Base-by-base conservation (phyloP, 1,284 basidiomycete species). In the Heterobasidion annosum region DNA sequence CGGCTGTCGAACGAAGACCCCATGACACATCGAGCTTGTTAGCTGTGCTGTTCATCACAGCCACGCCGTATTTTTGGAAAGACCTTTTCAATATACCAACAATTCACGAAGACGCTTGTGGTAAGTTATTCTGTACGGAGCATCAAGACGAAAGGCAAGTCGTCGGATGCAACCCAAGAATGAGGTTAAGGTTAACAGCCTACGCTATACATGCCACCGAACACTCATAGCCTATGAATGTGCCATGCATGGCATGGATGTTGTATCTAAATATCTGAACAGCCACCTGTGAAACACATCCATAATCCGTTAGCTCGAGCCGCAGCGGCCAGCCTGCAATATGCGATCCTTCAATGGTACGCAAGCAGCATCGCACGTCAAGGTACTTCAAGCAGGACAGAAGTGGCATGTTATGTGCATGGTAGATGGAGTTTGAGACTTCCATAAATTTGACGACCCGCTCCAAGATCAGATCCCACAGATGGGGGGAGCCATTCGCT, bases 301-400 rank as follows among this genome's bases (percentile, higher is more conserved):
- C 69, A 57, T 71, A 67, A 59, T 81, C 79, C 33, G 71, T 73
- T 33, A 79, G 55, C 58, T 81, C 78, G 55, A 76, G 78, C 57
- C 81, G 79, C 34, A 71, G 67, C 58, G 81, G 78, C 33, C 75
- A 67, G 60, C 79, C 75, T 12, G 70, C 71, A 49, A 79, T 68
- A 78, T 78, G 53, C 15, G 32, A 52, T 48, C 13, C 48, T 48
- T 42, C 43, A 9, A 53, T 45, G 49, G 45, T 33, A 19, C 33
- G 35, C 8, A 40, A 35, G 18, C 51, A 43, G 45, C 15, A 44
- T 12, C 15, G 35, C 42, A 54, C 19, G 47, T 16, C 51, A 40
- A 33, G 56, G 62, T 32, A 76, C 77, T 70, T 81, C 76, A 15
- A 79, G 58, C 44, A 78, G 61, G 0, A 76, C 25, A 67, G 70